Evolutionary conservation across 1,139 yeast species (phyloP), one percentile per base, ranked within the genome.

Genomic region (Candida labiduridarum): DNA sequence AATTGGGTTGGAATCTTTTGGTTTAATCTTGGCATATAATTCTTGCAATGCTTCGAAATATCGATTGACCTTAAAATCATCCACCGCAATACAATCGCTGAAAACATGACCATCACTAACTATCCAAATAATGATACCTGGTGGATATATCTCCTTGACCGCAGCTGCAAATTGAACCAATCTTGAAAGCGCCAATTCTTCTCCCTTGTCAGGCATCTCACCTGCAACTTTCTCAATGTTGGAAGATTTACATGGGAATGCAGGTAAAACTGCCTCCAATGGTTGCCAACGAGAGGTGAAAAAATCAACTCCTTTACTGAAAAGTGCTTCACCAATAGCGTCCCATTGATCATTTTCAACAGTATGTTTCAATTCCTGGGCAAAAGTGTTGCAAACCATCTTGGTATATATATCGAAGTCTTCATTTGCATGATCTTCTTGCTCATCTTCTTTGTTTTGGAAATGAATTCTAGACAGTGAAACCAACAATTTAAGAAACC

Each of bases 91-190:
- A 64, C 87, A 83, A 62, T 83, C 87, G 54, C 85, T 79, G 64
- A 83, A 83, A 10, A 83, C 87, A 60, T 83, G 87, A 0, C 87
- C 87, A 57, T 83, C 87, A 61, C 84, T 79, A 25, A 83, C 85
- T 60, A 83, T 80, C 74, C 78, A 78, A 41, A 82, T 63, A 47
- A 76, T 72, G 61, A 82, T 66, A 1, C 87, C 87, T 0, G 86
- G 85, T 1, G 79, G 71, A 62, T 83, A 82, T 33, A 82, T 56
- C 19, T 62, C 54, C 47, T 67, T 60, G 5, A 81, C 75, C 2
- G 54, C 51, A 36, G 52, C 52, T 3, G 74, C 66, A 59, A 74
- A 74, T 1, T 59, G 52, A 43, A 73, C 66, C 43, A 74, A 60
- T 36, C 69, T 61, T n/a, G 49, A 51, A 41, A 74, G 56, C 1